Conservation (phyloP, 192 early-diverging fungal genomes). For the Podochytrium sp. region DNA sequence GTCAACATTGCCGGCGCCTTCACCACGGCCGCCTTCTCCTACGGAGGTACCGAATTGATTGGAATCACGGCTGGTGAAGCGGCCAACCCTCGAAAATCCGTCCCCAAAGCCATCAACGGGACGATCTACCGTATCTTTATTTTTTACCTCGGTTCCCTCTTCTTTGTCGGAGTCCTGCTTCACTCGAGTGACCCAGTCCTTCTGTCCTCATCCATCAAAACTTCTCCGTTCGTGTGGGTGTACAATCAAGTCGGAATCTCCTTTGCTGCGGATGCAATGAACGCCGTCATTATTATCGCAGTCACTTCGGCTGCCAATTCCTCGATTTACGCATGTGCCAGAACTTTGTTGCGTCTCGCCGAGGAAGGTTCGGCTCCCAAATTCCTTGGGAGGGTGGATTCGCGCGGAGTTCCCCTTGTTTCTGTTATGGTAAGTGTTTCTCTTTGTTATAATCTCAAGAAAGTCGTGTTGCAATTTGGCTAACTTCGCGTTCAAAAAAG, state of each 20-base stretch:
- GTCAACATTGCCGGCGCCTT: constrained; percentile 71
- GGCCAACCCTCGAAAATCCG: constrained; percentile 71
- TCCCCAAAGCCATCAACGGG: constrained; percentile 36
- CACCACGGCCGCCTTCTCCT: constrained; percentile 67
- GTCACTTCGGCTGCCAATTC: constrained; percentile 65
- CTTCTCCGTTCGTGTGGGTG: constrained; percentile 68
- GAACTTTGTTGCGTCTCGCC: constrained; percentile 67
- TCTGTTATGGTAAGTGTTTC: constrained; percentile 56
- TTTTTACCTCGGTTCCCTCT: constrained; percentile 70
- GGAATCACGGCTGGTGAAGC: constrained; percentile 91
- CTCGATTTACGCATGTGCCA: constrained; percentile 70
- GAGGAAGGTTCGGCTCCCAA: constrained; percentile 66
- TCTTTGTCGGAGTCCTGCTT: constrained; percentile 74
- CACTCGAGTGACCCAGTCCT: constrained; percentile 44
- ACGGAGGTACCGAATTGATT: constrained; percentile 68
- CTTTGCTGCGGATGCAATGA: constrained; percentile 67
- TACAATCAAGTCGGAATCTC: constrained; percentile 59
- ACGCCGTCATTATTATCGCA: constrained; percentile 47
- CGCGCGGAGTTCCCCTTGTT: constrained; percentile 64
- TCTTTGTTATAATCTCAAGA: constrained; percentile 40
- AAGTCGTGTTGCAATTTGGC: no score
- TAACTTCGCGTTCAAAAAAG: no score
- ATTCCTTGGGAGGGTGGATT: constrained; percentile 48
- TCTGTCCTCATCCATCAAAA: neutral
- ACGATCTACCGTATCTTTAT: constrained; percentile 83